phyloP scores from a whole-genome alignment of 2,329 filamentous ascomycete species.

The Dothideomycetes sp. region DNA sequence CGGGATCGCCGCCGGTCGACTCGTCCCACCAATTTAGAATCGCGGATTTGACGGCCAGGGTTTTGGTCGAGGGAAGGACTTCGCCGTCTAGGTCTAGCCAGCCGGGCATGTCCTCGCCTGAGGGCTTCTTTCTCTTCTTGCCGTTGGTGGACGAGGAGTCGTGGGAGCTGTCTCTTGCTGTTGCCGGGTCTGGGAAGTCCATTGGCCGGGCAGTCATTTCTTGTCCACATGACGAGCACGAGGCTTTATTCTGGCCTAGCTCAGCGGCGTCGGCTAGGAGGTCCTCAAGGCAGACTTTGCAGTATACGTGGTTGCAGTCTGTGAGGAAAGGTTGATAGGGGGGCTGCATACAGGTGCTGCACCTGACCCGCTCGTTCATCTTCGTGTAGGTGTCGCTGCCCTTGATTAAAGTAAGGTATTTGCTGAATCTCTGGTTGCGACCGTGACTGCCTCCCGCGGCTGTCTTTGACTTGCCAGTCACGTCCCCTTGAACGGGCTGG shows the following conservation, averaged over 20 bases:
- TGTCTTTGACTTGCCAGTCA: background rate
- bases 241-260: background rate
- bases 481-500: background rate
- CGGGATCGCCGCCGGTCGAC: constrained; percentile 25
- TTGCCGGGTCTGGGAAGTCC: no score
- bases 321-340: constrained; percentile 34
- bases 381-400: constrained; percentile 25
- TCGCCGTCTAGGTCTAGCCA: constrained; percentile 28
- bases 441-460: constrained; percentile 24
- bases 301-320: constrained; percentile 46
- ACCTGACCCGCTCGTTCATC: constrained; percentile 24
- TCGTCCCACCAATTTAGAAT: constrained; percentile 29
- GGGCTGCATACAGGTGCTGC: constrained; percentile 30
- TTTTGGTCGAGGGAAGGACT: constrained; percentile 35
- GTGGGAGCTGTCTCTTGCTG: no score
- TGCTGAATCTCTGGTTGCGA: constrained; percentile 27
- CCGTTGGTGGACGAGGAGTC: background rate
- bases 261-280: constrained; percentile 19
- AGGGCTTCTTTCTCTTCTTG: constrained; percentile 13
- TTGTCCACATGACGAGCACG: constrained; percentile 25
- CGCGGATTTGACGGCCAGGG: constrained; percentile 33
- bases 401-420: constrained; percentile 27
- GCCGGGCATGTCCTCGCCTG: constrained; percentile 16
- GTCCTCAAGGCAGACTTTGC: constrained; percentile 34
- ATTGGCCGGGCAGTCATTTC: background rate